Evolutionary conservation across 768 basidiomycete species (phyloP).

Genomic region (Phanerochaete carnosa): DNA sequence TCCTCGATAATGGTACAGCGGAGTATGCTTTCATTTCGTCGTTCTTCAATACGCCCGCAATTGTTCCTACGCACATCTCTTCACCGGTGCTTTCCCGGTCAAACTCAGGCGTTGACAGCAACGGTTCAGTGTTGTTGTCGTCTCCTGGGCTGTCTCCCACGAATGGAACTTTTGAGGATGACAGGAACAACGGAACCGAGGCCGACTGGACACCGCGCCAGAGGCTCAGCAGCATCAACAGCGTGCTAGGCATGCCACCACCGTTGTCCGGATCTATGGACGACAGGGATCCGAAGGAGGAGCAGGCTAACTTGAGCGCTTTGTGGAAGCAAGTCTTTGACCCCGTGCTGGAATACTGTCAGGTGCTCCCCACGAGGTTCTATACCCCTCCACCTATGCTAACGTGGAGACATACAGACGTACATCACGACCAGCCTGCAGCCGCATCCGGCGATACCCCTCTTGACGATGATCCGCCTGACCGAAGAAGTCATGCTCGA

Average conservation of each 20-base stretch:
- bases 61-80: conserved; percentile 1
- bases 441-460: conserved; percentile 66
- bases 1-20: conserved; percentile 92
- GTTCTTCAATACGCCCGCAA: conserved; percentile 59
- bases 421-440: conserved; percentile 71
- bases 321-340: conserved; percentile 95
- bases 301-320: conserved; percentile 53
- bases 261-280: neutral
- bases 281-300: conserved; percentile 40
- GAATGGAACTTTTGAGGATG: conserved; percentile 24
- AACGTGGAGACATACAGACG: conserved; percentile 36
- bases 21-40: conserved; percentile 86
- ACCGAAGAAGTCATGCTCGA: conserved; percentile 77
- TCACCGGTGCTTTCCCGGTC: neutral
- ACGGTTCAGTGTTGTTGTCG: conserved; percentile 28
- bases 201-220: conserved; percentile 26
- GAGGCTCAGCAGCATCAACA: conserved; percentile 20
- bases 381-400: too few species aligned
- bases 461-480: conserved; percentile 89
- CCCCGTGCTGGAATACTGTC: conserved; percentile 82
- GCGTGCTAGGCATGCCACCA: conserved; percentile 12
- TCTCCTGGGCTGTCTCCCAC: conserved; percentile 32
- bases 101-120: conserved; percentile 1
- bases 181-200: conserved; percentile 44
- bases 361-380: conserved; percentile 39